Conservation (phyloP, 768 basidiomycete species). For the Rhizopogon vesiculosus region DNA sequence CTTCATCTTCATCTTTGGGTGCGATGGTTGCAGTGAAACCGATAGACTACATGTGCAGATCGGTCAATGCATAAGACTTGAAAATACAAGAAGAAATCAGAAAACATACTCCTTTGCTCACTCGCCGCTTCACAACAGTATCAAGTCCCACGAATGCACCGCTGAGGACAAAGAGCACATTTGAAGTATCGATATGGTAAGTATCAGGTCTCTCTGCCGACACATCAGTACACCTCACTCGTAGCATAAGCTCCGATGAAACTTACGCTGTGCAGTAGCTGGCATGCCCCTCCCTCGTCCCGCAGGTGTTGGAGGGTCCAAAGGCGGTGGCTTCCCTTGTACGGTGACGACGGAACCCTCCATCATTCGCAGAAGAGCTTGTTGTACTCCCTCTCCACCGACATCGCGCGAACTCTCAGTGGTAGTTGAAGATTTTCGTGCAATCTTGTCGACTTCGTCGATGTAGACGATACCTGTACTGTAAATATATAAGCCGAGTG, state of each 20-base stretch:
- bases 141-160: constrained; percentile 96
- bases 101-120: constrained; percentile 76
- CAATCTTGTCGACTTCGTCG: constrained; percentile 94
- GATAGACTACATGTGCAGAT: constrained; percentile 57
- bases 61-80: neutral
- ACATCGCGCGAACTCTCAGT: constrained; percentile 80
- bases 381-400: constrained; percentile 94
- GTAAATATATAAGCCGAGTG: neutral
- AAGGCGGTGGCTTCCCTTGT: constrained; percentile 59
- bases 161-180: constrained; percentile 91
- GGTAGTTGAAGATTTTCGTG: constrained; percentile 47
- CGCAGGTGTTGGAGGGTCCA: constrained; percentile 44
- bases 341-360: constrained; percentile 87
- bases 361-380: constrained; percentile 88
- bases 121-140: constrained; percentile 68
- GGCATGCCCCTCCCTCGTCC: constrained; percentile 39
- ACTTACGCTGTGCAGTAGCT: constrained; percentile 15
- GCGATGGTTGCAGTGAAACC: constrained; percentile 68
- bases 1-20: constrained; percentile 34
- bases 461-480: constrained; percentile 95
- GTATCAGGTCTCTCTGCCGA: constrained; percentile 55
- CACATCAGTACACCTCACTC: neutral
- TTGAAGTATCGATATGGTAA: constrained; percentile 80
- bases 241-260: constrained; percentile 27
- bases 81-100: neutral